A percentile compares a stretch with the other conserved stretches of the same genome.
Evolutionary conservation across 1,284 basidiomycete species (phyloP).

Genomic region (Trichosporon faecale): DNA sequence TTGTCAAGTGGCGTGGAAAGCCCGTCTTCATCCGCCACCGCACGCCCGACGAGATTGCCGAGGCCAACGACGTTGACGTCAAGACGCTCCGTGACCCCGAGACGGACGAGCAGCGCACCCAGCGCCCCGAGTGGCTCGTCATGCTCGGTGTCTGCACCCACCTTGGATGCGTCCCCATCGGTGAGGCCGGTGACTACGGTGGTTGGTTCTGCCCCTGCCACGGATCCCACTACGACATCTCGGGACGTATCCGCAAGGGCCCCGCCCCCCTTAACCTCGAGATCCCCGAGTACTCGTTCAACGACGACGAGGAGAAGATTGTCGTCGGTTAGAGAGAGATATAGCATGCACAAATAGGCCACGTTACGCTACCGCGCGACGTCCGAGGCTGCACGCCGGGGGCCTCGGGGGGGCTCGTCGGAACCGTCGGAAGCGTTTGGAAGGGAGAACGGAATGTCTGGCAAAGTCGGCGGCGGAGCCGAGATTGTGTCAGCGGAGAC

Average conservation of each 20-base stretch:
- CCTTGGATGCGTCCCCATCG: conserved; percentile 97
- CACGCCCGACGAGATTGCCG: conserved; percentile 86
- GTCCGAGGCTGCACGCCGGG: background rate
- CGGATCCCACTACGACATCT: conserved; percentile 85
- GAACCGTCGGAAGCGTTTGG: background rate
- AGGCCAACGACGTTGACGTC: conserved; percentile 82
- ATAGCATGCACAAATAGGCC: conserved; percentile 15
- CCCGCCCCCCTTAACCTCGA: conserved; percentile 95
- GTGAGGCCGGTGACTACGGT: conserved; percentile 95
- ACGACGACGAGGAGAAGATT: conserved; percentile 82
- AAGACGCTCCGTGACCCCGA: conserved; percentile 89
- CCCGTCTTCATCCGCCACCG: conserved; percentile 99
- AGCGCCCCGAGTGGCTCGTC: conserved; percentile 97
- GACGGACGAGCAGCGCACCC: conserved; percentile 78
- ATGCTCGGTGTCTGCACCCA: conserved; percentile 99
- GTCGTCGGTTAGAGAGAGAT: conserved; percentile 69
- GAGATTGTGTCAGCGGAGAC: background rate
- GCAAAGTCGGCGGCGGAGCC: background rate
- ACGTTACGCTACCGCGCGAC: background rate
- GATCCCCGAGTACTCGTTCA: conserved; percentile 81
- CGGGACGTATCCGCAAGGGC: conserved; percentile 90
- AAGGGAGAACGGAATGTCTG: background rate
- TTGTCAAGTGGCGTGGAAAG: conserved; percentile 99
- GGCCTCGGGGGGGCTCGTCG: background rate
- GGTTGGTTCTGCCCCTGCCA: conserved; percentile 99